phyloP scores from a whole-genome alignment of 1,284 basidiomycete genomes.

The Apiotrichum domesticum region DNA sequence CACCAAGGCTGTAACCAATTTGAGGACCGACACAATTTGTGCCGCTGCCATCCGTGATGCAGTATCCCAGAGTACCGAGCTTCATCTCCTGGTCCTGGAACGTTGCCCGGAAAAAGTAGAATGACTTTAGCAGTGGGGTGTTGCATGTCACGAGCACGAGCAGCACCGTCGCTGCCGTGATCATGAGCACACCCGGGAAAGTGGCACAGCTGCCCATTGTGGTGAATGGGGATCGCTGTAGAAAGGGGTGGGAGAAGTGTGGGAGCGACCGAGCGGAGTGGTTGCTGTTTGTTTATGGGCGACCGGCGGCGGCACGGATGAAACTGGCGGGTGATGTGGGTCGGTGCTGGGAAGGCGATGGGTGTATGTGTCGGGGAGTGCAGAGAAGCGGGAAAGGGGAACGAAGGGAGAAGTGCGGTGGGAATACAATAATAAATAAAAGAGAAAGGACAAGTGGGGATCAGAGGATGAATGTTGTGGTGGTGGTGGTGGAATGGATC shows the following conservation, averaged over 20 bases:
- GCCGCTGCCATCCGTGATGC: conserved; percentile 48
- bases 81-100: conserved; percentile 57
- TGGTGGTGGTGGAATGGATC: too few species aligned
- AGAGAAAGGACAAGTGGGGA: too few species aligned
- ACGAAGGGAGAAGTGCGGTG: too few species aligned
- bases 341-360: too few species aligned
- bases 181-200: conserved; percentile 76
- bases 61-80: conserved; percentile 81
- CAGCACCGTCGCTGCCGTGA: conserved; percentile 63
- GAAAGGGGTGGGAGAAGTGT: not conserved
- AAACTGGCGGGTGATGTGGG: too few species aligned
- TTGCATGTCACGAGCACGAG: conserved; percentile 78
- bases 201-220: conserved; percentile 58
- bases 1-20: conserved; percentile 77
- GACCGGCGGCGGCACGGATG: not conserved
- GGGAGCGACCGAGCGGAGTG: not conserved
- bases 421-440: too few species aligned
- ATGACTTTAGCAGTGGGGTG: conserved; percentile 72
- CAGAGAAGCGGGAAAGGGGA: too few species aligned
- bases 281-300: not conserved
- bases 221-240: not conserved
- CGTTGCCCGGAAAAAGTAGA: conserved; percentile 75
- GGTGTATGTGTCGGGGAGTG: too few species aligned
- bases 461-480: too few species aligned
- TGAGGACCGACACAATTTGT: conserved; percentile 68